Percentiles rank a stretch among this genome's conserved stretches.
Evolutionary conservation across 371 early-diverging fungal genomes (phyloP).

Genomic region (Lichtheimia ramosa): DNA sequence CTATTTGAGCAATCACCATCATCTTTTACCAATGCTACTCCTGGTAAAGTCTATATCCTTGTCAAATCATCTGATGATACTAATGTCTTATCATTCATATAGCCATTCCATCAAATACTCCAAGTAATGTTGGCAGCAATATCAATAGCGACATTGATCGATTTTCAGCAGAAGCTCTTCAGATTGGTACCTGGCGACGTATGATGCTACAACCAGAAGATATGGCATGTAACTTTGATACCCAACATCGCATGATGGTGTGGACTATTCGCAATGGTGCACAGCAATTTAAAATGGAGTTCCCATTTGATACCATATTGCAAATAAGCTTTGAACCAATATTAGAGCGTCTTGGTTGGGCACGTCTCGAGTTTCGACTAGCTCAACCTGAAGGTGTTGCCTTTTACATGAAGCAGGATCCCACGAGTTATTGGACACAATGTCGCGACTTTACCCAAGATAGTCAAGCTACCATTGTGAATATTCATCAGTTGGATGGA

Average conservation of each 20-base stretch:
- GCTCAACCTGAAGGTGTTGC: slow-evolving; percentile 29
- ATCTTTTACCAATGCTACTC: no score
- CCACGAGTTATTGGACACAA: slow-evolving; percentile 51
- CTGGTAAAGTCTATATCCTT: no score
- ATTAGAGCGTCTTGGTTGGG: slow-evolving; percentile 29
- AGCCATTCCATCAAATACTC: no score
- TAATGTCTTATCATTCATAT: no score
- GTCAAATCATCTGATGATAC: no score
- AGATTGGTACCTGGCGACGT: slow-evolving; percentile 80
- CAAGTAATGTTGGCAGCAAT: no score
- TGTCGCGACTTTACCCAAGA: slow-evolving; percentile 79
- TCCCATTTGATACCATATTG: slow-evolving; percentile 54
- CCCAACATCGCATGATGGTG: slow-evolving; percentile 47
- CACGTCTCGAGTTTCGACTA: slow-evolving; percentile 25
- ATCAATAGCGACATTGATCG: neutral
- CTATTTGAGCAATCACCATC: no score
- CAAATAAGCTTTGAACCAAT: slow-evolving; percentile 48
- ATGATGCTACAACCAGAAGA: slow-evolving; percentile 54
- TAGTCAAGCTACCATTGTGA: slow-evolving; percentile 53
- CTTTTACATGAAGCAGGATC: slow-evolving; percentile 57
- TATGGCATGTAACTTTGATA: slow-evolving; percentile 59
- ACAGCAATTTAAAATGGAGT: slow-evolving; percentile 70
- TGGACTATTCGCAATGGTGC: slow-evolving; percentile 71
- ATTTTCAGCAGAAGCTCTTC: slow-evolving; percentile 57
- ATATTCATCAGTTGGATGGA: slow-evolving; percentile 36